Evolutionary conservation across 177 flowering plant species (phyloP), one percentile per base, ranked within the genome.

Genomic region (Vitis hybrid): DNA sequence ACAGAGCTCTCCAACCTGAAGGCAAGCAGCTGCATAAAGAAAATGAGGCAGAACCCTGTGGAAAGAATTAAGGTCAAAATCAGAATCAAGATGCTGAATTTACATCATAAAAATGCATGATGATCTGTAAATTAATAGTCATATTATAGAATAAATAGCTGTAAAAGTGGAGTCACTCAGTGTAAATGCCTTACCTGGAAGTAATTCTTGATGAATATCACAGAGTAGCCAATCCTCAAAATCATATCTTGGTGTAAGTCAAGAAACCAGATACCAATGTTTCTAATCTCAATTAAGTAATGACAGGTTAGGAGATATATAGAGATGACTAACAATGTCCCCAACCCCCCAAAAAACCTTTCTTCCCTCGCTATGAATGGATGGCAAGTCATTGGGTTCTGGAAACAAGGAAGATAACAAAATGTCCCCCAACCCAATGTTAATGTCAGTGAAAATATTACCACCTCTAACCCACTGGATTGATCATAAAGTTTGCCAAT

Each of bases 181-280:
- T 45, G 45, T 55, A 12, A 19, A 8, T 64, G 18, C 10, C 26
- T 17, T 79, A 91, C 99, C 97, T 89, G 81, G 75, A 95, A 95
- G 78, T 85, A 91, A 17, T 69, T 75, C 81, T 80, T 87, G 82
- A 95, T 93, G 82, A 95, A 93, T 57, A 87, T 60, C 34, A 87
- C 84, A 21, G 97, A 95, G 72, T 95, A 93, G 23, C 72, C 70
- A 51, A 95, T 93, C 82, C 98, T 87, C 72, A 91, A 70, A 65
- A 82, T 62, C 99, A 93, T 93, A 84, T 93, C 98, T 93, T 70
- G 26, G 63, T 6, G 62, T 32, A 17, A 76, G 87, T 93, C 74
- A 91, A 86, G 91, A 77, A 83, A 78, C 14, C 60, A 70, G n/a
- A 64, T 34, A 23, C 1, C 0, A 76, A 26, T 52, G 6, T 10